Conservation (phyloP, 2,329 filamentous ascomycete species). For the Alternaria gaisen region DNA sequence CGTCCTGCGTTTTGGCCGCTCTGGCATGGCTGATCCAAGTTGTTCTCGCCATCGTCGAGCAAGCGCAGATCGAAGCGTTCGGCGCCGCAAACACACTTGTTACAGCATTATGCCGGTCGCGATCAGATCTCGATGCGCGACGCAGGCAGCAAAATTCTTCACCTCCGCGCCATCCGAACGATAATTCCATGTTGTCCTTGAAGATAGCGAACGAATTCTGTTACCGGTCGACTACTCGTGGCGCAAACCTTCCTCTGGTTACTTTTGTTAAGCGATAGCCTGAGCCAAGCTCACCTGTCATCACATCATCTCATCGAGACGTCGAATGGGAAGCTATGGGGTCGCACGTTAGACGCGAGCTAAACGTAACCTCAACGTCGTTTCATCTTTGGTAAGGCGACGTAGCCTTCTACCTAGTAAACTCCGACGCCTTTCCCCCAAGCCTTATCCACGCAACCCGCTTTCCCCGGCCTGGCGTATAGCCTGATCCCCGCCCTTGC, state of each 20-base stretch:
- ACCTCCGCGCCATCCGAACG: constrained; percentile 25
- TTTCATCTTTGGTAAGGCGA: constrained; percentile 19
- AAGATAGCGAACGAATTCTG: constrained; percentile 12
- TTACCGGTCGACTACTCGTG: constrained; percentile 9
- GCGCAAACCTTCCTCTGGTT: constrained; percentile 4
- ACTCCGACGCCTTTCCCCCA: constrained; percentile 10
- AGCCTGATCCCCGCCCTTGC: constrained; percentile 29
- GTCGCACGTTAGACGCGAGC: constrained; percentile 24
- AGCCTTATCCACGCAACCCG: constrained; percentile 18
- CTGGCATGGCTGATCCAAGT: constrained; percentile 18
- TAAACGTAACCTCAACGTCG: constrained; percentile 15
- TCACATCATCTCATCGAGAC: constrained; percentile 22
- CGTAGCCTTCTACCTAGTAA: constrained; percentile 18
- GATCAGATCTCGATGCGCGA: constrained; percentile 13
- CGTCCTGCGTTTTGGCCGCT: constrained; percentile 16
- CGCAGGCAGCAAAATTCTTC: constrained; percentile 20
- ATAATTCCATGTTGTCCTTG: constrained; percentile 28
- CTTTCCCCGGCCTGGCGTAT: constrained; percentile 27
- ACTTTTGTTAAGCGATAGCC: constrained; percentile 22
- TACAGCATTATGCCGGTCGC: constrained; percentile 17
- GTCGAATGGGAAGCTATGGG: constrained; percentile 36
- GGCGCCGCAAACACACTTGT: constrained; percentile 17
- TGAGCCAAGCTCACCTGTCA: constrained; percentile 30
- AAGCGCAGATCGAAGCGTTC: constrained; percentile 11
- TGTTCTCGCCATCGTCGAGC: constrained; percentile 20